Percentiles rank a stretch among this genome's conserved stretches.
Evolutionary conservation across 257 asterid species (phyloP).

Genomic region (Thymus quinquecostatus): DNA sequence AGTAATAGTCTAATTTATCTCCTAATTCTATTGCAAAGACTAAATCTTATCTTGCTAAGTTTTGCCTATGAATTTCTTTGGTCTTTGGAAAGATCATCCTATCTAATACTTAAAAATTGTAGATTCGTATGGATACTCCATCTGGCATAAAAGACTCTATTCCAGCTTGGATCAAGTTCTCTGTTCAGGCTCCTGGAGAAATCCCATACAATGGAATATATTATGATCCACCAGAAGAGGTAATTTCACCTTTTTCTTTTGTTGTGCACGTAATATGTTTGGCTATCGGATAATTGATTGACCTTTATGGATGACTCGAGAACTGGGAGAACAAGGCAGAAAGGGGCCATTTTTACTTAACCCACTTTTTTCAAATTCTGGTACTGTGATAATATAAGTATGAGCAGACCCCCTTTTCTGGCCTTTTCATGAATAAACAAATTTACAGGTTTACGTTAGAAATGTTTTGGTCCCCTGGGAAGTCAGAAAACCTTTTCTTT

Average conservation of each 20-base stretch:
- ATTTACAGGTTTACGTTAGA: neutral
- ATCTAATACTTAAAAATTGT: conserved; percentile 37
- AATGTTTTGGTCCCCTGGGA: conserved; percentile 15
- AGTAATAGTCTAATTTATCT: neutral
- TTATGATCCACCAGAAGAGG: conserved; percentile 99
- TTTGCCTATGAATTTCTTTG: conserved; percentile 21
- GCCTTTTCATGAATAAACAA: conserved; percentile 21
- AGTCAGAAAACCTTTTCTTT: neutral
- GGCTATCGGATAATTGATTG: conserved; percentile 22
- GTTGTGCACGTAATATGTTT: conserved; percentile 12
- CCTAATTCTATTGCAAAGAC: conserved; percentile 22
- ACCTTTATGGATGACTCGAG: conserved; percentile 21
- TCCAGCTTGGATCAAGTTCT: conserved; percentile 97
- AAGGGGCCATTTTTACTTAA: neutral
- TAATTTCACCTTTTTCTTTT: conserved; percentile 32
- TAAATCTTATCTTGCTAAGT: conserved; percentile 13
- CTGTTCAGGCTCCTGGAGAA: conserved; percentile 96
- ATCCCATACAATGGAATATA: conserved; percentile 93
- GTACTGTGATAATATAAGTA: conserved; percentile 14
- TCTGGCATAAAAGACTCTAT: conserved; percentile 96
- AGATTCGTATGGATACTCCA: conserved; percentile 99
- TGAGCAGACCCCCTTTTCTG: conserved; percentile 26
- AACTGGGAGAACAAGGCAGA: conserved; percentile 13
- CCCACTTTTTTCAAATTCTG: neutral
- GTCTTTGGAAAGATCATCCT: conserved; percentile 21